Evolutionary conservation across 768 basidiomycete genomes (phyloP).

Genomic region (Mycena amicta): DNA sequence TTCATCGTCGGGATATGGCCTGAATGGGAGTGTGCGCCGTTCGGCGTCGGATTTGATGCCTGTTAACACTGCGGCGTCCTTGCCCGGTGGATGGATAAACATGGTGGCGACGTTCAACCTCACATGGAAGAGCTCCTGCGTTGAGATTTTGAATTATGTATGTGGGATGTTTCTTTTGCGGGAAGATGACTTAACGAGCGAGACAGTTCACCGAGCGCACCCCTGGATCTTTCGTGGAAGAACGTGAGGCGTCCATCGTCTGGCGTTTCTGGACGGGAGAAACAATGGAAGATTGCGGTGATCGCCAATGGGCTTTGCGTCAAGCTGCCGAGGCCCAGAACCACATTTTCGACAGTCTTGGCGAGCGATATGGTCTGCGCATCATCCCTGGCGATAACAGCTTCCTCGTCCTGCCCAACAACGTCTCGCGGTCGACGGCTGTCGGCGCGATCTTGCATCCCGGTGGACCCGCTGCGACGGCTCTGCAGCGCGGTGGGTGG

Average conservation of each 20-base stretch:
- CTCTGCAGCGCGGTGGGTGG: conserved; percentile 42
- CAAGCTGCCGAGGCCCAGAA: conserved; percentile 93
- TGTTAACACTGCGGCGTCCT: conserved; percentile 24
- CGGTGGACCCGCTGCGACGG: conserved; percentile 49
- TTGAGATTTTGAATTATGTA: conserved; percentile 87
- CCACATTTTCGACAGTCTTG: conserved; percentile 86
- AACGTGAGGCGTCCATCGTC: conserved; percentile 78
- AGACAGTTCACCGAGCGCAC: conserved; percentile 87
- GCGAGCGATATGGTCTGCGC: conserved; percentile 79
- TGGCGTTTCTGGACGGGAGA: conserved; percentile 83
- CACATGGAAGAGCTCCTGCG: conserved; percentile 78
- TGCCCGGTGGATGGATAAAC: conserved; percentile 64
- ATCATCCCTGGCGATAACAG: conserved; percentile 80
- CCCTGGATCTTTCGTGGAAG: conserved; percentile 82
- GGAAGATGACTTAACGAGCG: background rate
- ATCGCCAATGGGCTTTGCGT: conserved; percentile 79
- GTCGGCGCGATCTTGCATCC: conserved; percentile 80
- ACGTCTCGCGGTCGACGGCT: conserved; percentile 81
- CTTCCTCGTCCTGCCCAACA: conserved; percentile 83
- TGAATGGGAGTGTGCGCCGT: conserved; percentile 5
- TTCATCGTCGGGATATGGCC: conserved; percentile 10
- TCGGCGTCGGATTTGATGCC: conserved; percentile 9
- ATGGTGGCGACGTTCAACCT: conserved; percentile 80
- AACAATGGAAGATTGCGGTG: conserved; percentile 43
- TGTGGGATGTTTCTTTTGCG: conserved; percentile 4